Percentiles rank a stretch among this genome's conserved stretches.
phyloP scores from a whole-genome alignment of 1,139 yeast genomes.

The Petasospora fabianii region DNA sequence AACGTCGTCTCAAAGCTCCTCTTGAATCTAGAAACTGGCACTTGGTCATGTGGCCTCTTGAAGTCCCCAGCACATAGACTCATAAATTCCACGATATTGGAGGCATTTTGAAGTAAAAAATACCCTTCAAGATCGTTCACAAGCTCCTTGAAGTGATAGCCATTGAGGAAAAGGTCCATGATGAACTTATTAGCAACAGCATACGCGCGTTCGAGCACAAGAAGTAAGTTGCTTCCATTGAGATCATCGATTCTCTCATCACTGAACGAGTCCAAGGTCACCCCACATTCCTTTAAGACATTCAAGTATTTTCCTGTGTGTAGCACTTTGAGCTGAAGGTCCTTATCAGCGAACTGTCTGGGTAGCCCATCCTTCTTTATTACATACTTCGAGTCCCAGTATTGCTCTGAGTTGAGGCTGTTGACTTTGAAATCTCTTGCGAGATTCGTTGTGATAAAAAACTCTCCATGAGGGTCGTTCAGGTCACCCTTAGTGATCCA shows the following conservation, averaged over 20 bases:
- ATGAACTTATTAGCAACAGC: slow-evolving; percentile 63
- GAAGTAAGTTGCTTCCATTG: slow-evolving; percentile 55
- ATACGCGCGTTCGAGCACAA: slow-evolving; percentile 62
- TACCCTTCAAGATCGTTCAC: slow-evolving; percentile 48
- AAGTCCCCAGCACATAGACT: slow-evolving; percentile 39
- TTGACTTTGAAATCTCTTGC: slow-evolving; percentile 35
- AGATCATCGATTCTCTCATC: slow-evolving; percentile 38
- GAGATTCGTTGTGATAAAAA: slow-evolving; percentile 51
- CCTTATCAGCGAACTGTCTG: slow-evolving; percentile 54
- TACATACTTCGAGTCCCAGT: slow-evolving; percentile 84
- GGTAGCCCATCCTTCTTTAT: slow-evolving; percentile 75
- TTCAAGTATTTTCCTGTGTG: slow-evolving; percentile 84
- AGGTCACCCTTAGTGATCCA: slow-evolving; percentile 80
- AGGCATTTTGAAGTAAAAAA: slow-evolving; percentile 43
- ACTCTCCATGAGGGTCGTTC: slow-evolving; percentile 80
- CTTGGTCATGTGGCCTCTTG: slow-evolving; percentile 33
- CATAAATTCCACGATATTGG: slow-evolving; percentile 35
- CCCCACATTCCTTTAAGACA: slow-evolving; percentile 49
- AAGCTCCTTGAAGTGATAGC: slow-evolving; percentile 50
- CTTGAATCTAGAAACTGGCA: slow-evolving; percentile 39
- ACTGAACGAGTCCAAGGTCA: slow-evolving; percentile 20
- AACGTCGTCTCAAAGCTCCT: slow-evolving; percentile 25
- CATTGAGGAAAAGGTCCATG: slow-evolving; percentile 54
- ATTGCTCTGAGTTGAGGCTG: slow-evolving; percentile 59
- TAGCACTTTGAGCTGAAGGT: slow-evolving; percentile 60